Conservation (phyloP, 352 stramenopile species). For the Globisporangium acanthophoron region DNA sequence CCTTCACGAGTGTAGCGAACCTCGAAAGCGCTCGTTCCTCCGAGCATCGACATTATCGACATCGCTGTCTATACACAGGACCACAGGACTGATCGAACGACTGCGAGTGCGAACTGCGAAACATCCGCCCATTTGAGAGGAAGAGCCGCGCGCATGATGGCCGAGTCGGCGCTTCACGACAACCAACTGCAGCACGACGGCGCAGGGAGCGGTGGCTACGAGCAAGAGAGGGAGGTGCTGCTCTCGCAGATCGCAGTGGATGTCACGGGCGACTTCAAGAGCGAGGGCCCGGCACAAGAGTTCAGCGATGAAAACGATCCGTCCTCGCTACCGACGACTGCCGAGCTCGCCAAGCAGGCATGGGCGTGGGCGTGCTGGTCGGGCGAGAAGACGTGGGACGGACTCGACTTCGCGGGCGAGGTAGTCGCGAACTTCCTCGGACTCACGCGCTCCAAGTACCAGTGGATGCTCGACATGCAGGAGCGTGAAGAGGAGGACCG, state of each 20-base stretch:
- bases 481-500: conserved; percentile 68
- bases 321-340: neutral
- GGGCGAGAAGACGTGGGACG: conserved; percentile 55
- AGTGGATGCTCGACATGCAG: conserved; percentile 77
- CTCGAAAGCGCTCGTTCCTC: too few species aligned
- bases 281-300: neutral
- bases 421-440: conserved; percentile 77
- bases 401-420: conserved; percentile 76
- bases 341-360: conserved; percentile 14
- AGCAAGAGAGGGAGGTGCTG: neutral
- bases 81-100: too few species aligned
- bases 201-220: neutral
- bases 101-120: too few species aligned
- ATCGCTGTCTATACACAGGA: too few species aligned
- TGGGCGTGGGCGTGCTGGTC: conserved; percentile 70
- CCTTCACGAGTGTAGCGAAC: too few species aligned
- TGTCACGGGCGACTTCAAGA: neutral
- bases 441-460: conserved; percentile 80
- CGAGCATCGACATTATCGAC: too few species aligned
- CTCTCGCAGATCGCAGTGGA: neutral
- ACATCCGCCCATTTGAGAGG: too few species aligned
- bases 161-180: neutral
- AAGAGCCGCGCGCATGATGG: neutral
- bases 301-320: neutral
- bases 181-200: neutral